Evolutionary conservation across 1,284 basidiomycete genomes (phyloP).

Genomic region (Quambalaria eucalypti): DNA sequence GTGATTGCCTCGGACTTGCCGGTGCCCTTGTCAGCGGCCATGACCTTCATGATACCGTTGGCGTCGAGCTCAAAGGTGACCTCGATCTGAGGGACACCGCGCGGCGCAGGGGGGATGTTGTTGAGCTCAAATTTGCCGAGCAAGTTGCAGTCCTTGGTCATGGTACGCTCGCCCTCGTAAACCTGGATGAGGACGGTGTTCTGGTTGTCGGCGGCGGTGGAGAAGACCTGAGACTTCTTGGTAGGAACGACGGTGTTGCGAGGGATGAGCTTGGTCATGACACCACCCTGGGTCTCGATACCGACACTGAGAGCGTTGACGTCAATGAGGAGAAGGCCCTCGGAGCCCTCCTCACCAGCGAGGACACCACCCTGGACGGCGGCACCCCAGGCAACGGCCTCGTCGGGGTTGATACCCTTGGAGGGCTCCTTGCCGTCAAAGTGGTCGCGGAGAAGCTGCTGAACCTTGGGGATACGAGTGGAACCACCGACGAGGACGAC

Average conservation of each 20-base stretch:
- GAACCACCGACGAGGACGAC: constrained; percentile 86
- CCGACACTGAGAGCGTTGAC: constrained; percentile 88
- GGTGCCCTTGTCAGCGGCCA: constrained; percentile 46
- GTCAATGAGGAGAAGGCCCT: constrained; percentile 84
- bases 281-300: constrained; percentile 97
- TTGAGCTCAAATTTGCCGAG: constrained; percentile 93
- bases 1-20: constrained; percentile 44
- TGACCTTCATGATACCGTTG: constrained; percentile 47
- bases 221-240: constrained; percentile 97
- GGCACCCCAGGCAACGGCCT: constrained; percentile 71
- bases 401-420: constrained; percentile 85
- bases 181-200: constrained; percentile 59
- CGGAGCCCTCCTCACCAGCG: constrained; percentile 69
- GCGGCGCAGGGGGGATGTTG: constrained; percentile 84
- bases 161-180: constrained; percentile 84
- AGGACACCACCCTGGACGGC: constrained; percentile 96
- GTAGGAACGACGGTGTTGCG: constrained; percentile 97
- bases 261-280: constrained; percentile 92
- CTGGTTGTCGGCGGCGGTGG: constrained; percentile 53
- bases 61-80: constrained; percentile 47
- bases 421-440: constrained; percentile 81
- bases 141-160: constrained; percentile 96
- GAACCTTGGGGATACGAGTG: constrained; percentile 96
- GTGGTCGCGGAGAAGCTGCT: constrained; percentile 88
- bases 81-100: constrained; percentile 60